Percentiles rank a stretch among this genome's conserved stretches.
phyloP scores from a whole-genome alignment of 2,329 filamentous ascomycete species.

The Aureobasidium musti region DNA sequence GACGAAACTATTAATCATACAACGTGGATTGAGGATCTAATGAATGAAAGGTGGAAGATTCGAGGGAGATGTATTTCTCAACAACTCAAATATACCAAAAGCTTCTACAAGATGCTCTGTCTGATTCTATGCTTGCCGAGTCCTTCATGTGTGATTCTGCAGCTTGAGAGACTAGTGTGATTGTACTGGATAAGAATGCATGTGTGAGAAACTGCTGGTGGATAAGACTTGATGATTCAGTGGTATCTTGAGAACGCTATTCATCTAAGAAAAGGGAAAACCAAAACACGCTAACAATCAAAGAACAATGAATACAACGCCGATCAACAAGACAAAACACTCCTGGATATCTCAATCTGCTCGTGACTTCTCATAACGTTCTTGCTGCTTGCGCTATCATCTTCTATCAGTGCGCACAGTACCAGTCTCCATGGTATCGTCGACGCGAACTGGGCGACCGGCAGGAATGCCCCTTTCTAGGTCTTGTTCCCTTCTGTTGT shows the following conservation, averaged over 20 bases:
- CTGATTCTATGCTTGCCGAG: no score
- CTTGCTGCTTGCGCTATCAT: not conserved
- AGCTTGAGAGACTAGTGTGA: no score
- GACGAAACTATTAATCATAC: no score
- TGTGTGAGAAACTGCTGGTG: not conserved
- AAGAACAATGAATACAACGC: not conserved
- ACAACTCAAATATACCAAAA: not conserved
- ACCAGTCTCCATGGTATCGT: constrained; percentile 26
- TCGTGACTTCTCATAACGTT: not conserved
- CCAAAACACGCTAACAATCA: not conserved
- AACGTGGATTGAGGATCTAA: no score
- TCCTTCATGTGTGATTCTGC: no score
- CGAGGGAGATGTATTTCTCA: no score
- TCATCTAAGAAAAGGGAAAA: not conserved
- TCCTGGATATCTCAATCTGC: constrained; percentile 6
- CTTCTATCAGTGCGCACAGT: constrained; percentile 14
- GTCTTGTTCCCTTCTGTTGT: constrained; percentile 26
- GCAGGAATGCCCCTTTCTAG: constrained; percentile 27
- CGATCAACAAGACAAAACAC: not conserved
- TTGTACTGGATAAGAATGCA: no score
- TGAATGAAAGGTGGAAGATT: no score
- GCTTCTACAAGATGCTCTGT: not conserved
- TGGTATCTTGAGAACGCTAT: constrained; percentile 20
- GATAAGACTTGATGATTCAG: not conserved
- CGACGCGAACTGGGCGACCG: not conserved